These are phyloP conservation scores for Starmerella floris DNA, from an alignment of 805 yeast genomes.

Conservation along the genomic window DNA sequence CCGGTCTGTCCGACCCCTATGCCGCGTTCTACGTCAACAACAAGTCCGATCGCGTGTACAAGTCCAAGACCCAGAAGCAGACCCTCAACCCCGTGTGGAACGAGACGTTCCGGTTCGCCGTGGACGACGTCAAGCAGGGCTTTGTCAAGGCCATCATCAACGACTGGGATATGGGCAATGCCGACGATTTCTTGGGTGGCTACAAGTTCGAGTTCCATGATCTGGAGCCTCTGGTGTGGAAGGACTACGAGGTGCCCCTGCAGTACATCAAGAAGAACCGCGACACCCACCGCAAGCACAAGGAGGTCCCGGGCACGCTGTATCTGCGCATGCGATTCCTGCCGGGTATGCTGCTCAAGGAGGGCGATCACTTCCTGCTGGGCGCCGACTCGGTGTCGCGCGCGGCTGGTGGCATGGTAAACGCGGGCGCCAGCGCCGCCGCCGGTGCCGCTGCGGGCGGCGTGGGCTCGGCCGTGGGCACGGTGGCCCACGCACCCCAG, in stretches of 20 bases:
- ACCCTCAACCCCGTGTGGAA: constrained; percentile 86
- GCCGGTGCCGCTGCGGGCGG: constrained; percentile 32
- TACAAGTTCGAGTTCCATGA: constrained; percentile 43
- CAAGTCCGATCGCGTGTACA: constrained; percentile 40
- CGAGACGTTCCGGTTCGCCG: constrained; percentile 37
- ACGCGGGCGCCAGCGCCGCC: constrained; percentile 31
- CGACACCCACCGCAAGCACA: constrained; percentile 31
- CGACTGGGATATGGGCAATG: constrained; percentile 93
- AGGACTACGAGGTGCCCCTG: constrained; percentile 41
- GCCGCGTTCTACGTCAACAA: constrained; percentile 56
- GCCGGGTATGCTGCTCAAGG: constrained; percentile 46
- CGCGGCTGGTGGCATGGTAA: constrained; percentile 18
- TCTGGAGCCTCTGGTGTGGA: constrained; percentile 45
- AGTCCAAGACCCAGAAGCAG: constrained; percentile 71
- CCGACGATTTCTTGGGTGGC: constrained; percentile 68
- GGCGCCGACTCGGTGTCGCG: constrained; percentile 20
- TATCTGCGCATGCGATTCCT: constrained; percentile 47
- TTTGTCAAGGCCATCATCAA: constrained; percentile 36
- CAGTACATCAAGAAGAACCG: constrained; percentile 30
- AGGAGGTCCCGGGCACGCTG: constrained; percentile 48
- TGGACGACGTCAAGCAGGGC: constrained; percentile 12
- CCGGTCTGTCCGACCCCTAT: constrained; percentile 91
- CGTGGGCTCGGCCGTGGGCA: constrained; percentile 38
- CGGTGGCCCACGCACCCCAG: constrained; percentile 27
- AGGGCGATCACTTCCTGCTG: constrained; percentile 15